Evolutionary conservation across 2,329 filamentous ascomycete species (phyloP), one percentile per base, ranked within the genome.

Genomic region (Aspergillus udagawae): DNA sequence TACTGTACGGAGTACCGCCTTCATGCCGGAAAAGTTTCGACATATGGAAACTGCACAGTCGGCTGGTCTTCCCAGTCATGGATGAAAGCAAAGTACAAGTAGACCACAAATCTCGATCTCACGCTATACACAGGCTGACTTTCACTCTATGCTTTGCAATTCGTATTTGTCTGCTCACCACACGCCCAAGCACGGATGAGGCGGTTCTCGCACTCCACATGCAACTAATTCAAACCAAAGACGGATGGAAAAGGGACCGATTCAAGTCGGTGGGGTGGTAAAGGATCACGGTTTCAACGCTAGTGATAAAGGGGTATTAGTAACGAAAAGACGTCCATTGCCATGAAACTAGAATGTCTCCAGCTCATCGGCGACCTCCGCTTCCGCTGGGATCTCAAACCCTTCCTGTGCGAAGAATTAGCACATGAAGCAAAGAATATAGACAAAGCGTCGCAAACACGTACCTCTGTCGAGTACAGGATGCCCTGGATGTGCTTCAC

Each of bases 401-500:
- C 68, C 68, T 55, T 70, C 68, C 68, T 70, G 54, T 55, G 47
- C 23, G 28, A 32, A 45, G 12, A 50, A 52, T 61, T 49, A 64
- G 54, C 49, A 38, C n/a, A 7, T 45, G 42, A 7, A 28, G 44
- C 45, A 44, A 35, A 49, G 10, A 44, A 25, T 5, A 21, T n/a
- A 12, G 41, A 9, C 41, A 38, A 12, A 14, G 5, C n/a, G 17
- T 12, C 9, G 10, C 8, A 42, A 49, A 8, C 47, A 63, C 70
- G 57, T 73, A 84, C 83, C 82, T 99, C 94, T 60, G 94, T 99
- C 60, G 92, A 96, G 83, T 99, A 99, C 63, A 99, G 82, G 72
- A 97, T 97, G 35, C 86, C 87, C 80, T 99, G 94, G 75, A 99
- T 97, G 74, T 93, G 88, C 84, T 96, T 97, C 74, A 97, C 84